phyloP scores from a whole-genome alignment of 306 rosid species.

The Medicago truncatula region MtrunA17r5.0-ANR NC_053045.1:64598001-64598500 shows the following conservation, averaged over 20 bases:
- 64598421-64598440: constrained; percentile 5
- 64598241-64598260: constrained; percentile 99
- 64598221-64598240: constrained; percentile 89
- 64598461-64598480: constrained; percentile 30
- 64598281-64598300: constrained; percentile 30
- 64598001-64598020: constrained; percentile 23
- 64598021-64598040: constrained; percentile 18
- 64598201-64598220: constrained; percentile 88
- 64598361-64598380: constrained; percentile 1
- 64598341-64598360: constrained; percentile 34
- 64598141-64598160: constrained; percentile 97
- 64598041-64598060: constrained; percentile 13
- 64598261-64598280: constrained; percentile 49
- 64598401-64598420: constrained; percentile 14
- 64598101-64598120: constrained; percentile 39
- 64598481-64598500: constrained; percentile 32
- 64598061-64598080: not conserved
- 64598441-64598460: constrained; percentile 20
- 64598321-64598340: constrained; percentile 22
- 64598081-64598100: not conserved
- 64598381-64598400: constrained; percentile 13
- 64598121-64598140: constrained; percentile 77
- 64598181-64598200: constrained; percentile 90
- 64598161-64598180: constrained; percentile 94
- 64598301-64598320: constrained; percentile 31